Evolutionary conservation across 1,139 yeast species (phyloP), one percentile per base, ranked within the genome.

Genomic region (Geotrichum cucujoidarum): DNA sequence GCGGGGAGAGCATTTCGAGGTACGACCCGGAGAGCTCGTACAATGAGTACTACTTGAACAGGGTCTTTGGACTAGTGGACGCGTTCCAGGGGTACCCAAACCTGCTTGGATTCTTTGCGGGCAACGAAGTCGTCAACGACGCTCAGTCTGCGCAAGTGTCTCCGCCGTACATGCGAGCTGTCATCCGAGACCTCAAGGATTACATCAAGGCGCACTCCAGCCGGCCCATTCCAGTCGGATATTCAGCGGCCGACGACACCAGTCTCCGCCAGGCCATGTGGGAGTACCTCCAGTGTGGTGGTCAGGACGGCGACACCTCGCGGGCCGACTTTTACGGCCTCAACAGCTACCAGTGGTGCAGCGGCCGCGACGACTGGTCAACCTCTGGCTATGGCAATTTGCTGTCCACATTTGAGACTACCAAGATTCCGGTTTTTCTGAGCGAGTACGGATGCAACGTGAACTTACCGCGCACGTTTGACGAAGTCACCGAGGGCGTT

Each of bases 311-410:
- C 35, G 81, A 77, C 14, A 61, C 62, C 13, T 81, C 84, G 43
- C 69, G 83, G 1, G 86, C 88, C 25, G 98, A 92, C 63, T 92
- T 92, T 62, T 90, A 88, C 67, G 98, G 97, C 3, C 90, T 92
- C 47, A 92, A 92, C 65, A 82, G 95, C 0, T 92, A 92, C 65
- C 95, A 89, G 63, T 92, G 98, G 98, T 92, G 98, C 71, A 95
- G 96, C 3, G 78, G 81, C 45, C 36, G 50, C 13, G 52, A 46
- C 32, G 45, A 49, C 39, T 48, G 84, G 90, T 58, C 69, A 44
- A 63, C 80, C 2, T 83, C 95, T 17, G 96, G 95, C 27, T 89
- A 85, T 66, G 75, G 72, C 50, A 70, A 65, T 21, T 70, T 86
- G 54, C 81, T 87, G 55, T 63, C 75, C 5, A 81, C 83, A 51